These are phyloP conservation scores for Lasiosphaeria ovina DNA, from an alignment of 495 filamentous ascomycete genomes.

Conservation along the genomic window DNA sequence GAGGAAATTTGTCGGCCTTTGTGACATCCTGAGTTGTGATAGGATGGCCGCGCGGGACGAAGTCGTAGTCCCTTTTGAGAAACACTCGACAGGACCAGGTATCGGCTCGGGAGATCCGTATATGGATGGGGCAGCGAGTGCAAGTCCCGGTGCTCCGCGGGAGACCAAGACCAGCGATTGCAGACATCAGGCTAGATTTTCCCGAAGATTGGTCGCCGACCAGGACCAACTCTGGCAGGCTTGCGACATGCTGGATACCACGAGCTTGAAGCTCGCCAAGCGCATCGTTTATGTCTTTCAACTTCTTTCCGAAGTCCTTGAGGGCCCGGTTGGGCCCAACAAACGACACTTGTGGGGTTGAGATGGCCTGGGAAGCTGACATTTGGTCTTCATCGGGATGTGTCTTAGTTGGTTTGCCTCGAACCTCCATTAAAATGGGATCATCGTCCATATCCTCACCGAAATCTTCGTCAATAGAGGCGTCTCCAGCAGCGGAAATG, in stretches of 20 bases:
- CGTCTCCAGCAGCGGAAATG: not conserved
- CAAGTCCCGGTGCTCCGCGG: constrained; percentile 68
- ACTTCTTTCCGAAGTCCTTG: constrained; percentile 41
- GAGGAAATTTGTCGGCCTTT: constrained; percentile 40
- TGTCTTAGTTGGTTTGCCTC: not conserved
- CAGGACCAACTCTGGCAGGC: constrained; percentile 71
- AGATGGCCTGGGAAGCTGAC: too few species aligned
- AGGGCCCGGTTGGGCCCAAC: constrained; percentile 36
- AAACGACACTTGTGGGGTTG: constrained; percentile 23
- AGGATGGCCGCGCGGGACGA: constrained; percentile 26
- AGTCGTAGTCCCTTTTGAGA: constrained; percentile 57
- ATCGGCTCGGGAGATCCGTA: constrained; percentile 59
- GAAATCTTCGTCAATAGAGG: not conserved
- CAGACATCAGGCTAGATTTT: constrained; percentile 78
- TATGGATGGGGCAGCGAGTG: constrained; percentile 74
- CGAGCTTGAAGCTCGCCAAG: constrained; percentile 46
- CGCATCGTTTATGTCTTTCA: constrained; percentile 48
- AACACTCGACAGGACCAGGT: constrained; percentile 65
- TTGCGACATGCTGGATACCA: constrained; percentile 54
- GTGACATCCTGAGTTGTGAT: constrained; percentile 43
- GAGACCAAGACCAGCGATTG: constrained; percentile 72
- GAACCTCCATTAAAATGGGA: constrained; percentile 21
- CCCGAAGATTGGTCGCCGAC: constrained; percentile 81
- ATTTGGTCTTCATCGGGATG: constrained; percentile 6
- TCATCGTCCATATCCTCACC: constrained; percentile 20